Percentiles rank a stretch among this genome's conserved stretches.
phyloP scores from a whole-genome alignment of 495 filamentous ascomycete genomes.

The Neurospora sp. region DNA sequence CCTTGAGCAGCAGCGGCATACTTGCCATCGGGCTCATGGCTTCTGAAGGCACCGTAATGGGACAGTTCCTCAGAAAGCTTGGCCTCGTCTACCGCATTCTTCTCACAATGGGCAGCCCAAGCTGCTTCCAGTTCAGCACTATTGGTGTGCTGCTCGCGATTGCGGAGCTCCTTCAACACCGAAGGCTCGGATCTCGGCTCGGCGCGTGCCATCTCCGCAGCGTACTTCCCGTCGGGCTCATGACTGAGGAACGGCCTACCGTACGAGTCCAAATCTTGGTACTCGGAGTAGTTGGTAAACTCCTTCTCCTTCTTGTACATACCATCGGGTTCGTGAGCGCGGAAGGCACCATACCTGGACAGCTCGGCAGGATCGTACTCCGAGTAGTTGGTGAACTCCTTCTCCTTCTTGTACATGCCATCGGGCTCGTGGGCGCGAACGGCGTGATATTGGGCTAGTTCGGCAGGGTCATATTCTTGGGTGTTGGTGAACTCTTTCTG shows the following conservation, averaged over 20 bases:
- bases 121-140: neutral
- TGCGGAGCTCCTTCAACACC: constrained; percentile 11
- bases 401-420: constrained; percentile 3
- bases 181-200: constrained; percentile 17
- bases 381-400: neutral
- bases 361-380: neutral
- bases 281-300: neutral
- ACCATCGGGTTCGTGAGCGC: constrained; percentile 1
- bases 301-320: neutral
- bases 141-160: neutral
- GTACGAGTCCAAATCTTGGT: constrained; percentile 19
- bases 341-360: constrained; percentile 3
- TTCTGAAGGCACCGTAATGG: constrained; percentile 1
- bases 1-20: constrained; percentile 3
- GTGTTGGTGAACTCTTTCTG: neutral
- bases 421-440: constrained; percentile 9
- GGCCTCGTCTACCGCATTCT: neutral
- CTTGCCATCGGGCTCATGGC: constrained; percentile 14
- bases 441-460: neutral
- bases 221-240: constrained; percentile 23
- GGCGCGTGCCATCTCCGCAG: constrained; percentile 6
- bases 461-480: neutral
- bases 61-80: constrained; percentile 2
- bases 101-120: neutral
- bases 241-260: constrained; percentile 17